These are phyloP conservation scores for Hysterangium stoloniferum DNA, from an alignment of 768 basidiomycete species.

Conservation along the genomic window DNA sequence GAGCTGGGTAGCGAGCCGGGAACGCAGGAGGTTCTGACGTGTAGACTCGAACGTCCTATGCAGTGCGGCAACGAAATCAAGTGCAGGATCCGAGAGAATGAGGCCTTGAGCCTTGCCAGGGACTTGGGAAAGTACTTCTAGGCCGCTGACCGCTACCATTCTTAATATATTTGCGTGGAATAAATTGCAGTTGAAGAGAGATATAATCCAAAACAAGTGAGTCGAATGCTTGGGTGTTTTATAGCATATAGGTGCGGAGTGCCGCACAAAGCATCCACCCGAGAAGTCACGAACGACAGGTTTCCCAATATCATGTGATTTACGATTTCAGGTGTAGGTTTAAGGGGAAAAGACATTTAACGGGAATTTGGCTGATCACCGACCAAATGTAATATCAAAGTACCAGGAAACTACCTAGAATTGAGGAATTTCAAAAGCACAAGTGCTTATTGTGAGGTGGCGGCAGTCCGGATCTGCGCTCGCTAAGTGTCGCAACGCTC, in stretches of 20 bases:
- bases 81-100: conserved; percentile 80
- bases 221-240: conserved; percentile 2
- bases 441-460: no score
- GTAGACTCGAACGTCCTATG: conserved; percentile 91
- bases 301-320: no score
- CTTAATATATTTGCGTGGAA: not conserved
- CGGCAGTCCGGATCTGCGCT: no score
- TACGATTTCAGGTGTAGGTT: no score
- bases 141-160: conserved; percentile 27
- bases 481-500: no score
- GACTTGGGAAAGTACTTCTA: conserved; percentile 56
- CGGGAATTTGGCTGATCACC: no score
- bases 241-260: conserved; percentile 7
- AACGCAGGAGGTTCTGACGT: conserved; percentile 70
- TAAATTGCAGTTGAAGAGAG: not conserved
- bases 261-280: conserved; percentile 8
- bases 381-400: no score
- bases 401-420: no score
- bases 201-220: no score
- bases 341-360: no score
- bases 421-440: no score
- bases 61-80: conserved; percentile 82
- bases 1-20: conserved; percentile 72
- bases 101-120: conserved; percentile 60
- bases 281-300: conserved; percentile 2